Evolutionary conservation across 106 monocot genomes (phyloP), one percentile per base, ranked within the genome.

Genomic region (Allium cepa): DNA sequence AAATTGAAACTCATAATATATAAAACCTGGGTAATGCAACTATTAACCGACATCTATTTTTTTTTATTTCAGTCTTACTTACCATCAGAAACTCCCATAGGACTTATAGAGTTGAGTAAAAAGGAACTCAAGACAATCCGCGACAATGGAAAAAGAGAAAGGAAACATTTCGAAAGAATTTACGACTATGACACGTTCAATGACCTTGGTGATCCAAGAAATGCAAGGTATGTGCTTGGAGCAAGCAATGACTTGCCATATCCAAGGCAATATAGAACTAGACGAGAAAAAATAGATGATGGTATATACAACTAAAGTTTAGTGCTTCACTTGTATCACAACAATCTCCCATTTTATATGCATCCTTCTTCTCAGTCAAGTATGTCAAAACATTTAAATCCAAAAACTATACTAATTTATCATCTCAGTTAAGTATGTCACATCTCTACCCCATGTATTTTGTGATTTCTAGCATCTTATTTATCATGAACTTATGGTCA

Each of bases 151-250:
- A 18, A 27, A 0, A 84, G 91, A 9, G 62, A 82, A 69, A 73
- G 84, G n/a, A 80, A 91, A 68, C 0, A 7, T 15, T 75, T 56
- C 48, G 87, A 91, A 15, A 72, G 87, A 56, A 71, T 91, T 49
- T 91, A 91, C 67, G 87, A 91, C 72, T 91, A 91, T 28, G 91
- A 81, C 57, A 59, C 55, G 4, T 91, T 87, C 74, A 91, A 91
- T 60, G 91, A 91, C 52, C 72, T 91, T 1, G 91, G 87, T 0
- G 26, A 79, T 26, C 90, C 90, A 0, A 83, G 72, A 10, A 9
- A 67, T 47, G 72, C 62, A 0, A 61, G 91, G 17, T 87, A 87
- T 1, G 72, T 84, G 16, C 81, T 91, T 47, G 87, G 87, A 7
- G 84, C 79, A 45, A 69, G 55, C 63, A 69, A 84, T 47, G 57